A percentile compares a stretch with the other conserved stretches of the same genome.
Conservation (phyloP, 176 grass and related monocot genomes). For the Themeda triandra region DNA sequence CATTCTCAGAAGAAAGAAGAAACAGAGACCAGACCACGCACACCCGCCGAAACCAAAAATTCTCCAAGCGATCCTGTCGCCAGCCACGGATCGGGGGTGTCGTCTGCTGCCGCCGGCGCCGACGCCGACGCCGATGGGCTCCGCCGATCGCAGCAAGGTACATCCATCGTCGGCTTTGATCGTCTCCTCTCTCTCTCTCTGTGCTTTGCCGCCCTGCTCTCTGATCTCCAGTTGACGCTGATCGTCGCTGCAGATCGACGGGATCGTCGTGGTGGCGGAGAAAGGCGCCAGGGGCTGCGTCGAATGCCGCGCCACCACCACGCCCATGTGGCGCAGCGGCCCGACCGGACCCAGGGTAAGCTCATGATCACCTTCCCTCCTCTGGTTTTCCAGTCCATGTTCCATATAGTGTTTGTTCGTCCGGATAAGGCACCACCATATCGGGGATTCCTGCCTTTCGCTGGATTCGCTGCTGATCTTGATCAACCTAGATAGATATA, state of each 20-base stretch:
- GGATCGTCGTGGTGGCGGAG: constrained; percentile 25
- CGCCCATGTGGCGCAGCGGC: constrained; percentile 77
- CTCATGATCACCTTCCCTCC: not conserved
- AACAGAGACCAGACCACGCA: constrained; percentile 8
- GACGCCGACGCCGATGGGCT: too few relatives aligned
- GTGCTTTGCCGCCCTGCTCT: not conserved
- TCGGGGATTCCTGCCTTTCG: not conserved
- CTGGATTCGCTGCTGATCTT: not conserved
- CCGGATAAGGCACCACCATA: not conserved
- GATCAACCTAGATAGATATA: not conserved
- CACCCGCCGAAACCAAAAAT: not conserved
- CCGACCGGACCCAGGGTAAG: constrained; percentile 66
- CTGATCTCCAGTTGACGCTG: too few relatives aligned
- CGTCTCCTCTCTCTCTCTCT: not conserved
- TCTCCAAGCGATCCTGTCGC: not conserved
- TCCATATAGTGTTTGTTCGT: not conserved
- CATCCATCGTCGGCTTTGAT: not conserved
- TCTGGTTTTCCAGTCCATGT: not conserved
- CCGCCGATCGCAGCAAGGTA: constrained; percentile 48
- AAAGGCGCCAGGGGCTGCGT: constrained; percentile 60
- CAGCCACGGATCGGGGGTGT: not conserved
- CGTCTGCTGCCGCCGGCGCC: not conserved
- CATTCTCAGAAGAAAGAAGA: too few relatives aligned
- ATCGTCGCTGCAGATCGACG: constrained; percentile 15
- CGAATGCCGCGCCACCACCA: constrained; percentile 69